Evolutionary conservation across 495 filamentous ascomycete species (phyloP).

Genomic region (Clavariopsis aquatica): DNA sequence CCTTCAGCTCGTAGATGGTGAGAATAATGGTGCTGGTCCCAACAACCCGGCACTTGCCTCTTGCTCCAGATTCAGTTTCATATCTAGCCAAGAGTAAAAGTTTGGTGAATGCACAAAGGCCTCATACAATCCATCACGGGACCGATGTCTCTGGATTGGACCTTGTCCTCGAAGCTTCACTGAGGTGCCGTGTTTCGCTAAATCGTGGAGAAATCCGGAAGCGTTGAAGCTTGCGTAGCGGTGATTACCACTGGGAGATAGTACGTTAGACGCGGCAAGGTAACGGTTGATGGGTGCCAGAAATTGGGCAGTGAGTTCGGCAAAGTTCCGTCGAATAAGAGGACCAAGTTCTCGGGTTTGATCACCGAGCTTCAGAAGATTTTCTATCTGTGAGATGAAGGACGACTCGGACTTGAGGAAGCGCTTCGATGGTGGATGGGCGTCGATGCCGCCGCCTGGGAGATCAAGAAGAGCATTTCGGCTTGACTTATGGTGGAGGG

Average conservation of each 20-base stretch:
- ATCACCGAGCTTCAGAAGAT: constrained; percentile 26
- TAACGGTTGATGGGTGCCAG: constrained; percentile 45
- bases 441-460: constrained; percentile 32
- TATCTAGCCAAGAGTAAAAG: constrained; percentile 45
- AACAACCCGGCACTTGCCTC: constrained; percentile 41
- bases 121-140: constrained; percentile 39
- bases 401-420: constrained; percentile 34
- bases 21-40: background rate
- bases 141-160: constrained; percentile 38
- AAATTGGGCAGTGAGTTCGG: constrained; percentile 41
- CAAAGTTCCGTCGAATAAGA: constrained; percentile 43
- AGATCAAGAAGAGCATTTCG: constrained; percentile 28
- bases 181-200: constrained; percentile 41
- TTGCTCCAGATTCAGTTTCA: constrained; percentile 44
- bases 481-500: constrained; percentile 29
- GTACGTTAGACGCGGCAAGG: constrained; percentile 36
- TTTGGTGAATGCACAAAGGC: constrained; percentile 41
- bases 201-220: constrained; percentile 39
- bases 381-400: constrained; percentile 34
- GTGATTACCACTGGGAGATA: constrained; percentile 33
- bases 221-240: constrained; percentile 41
- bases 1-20: constrained; percentile 2
- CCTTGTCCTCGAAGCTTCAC: constrained; percentile 39
- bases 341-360: constrained; percentile 32
- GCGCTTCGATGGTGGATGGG: constrained; percentile 30